Base-by-base conservation (phyloP, 129 eudicot species). In the Pittosporum tobira region DNA sequence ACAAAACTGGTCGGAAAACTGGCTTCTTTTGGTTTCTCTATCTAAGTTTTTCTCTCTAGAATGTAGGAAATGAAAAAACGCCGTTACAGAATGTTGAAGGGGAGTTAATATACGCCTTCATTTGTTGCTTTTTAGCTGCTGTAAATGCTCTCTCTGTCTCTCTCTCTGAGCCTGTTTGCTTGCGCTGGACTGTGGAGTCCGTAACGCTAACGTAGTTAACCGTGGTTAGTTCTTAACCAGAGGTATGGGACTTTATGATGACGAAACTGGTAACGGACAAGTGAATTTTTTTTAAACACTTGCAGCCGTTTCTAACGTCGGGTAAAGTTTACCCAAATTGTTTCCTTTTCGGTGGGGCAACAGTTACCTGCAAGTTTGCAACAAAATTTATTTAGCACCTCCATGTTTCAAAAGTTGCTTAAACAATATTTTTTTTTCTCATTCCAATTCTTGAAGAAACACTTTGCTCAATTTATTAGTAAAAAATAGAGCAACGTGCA, bases 51-150 rank as follows among this genome's bases (percentile, higher is more conserved):
- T 61, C 63, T 71, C 68, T 61, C 68, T 70, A 58, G 62, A 68
- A 58, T 47, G 20, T 42, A 25, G 62, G 22, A 31, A 73, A 72
- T 65, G 83, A 68, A 67, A 65, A 69, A 84, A 81, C 80, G 84
- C 75, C 80, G 82, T 62, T 73, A 69, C 68, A 69, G 71, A 51
- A 66, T 25, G 68, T 73, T 48, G 60, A 84, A 71, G 70, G 57
- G 58, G 67, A 57, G 75, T 73, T 71, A 78, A 67, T 78, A 78
- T 78, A 75, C 66, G 81, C 74, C 76, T 82, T 77, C 78, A 73
- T 81, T 70, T 66, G 66, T 70, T 73, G 61, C 59, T 46, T 51
- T 56, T 47, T 36, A 22, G 54, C 57, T 6, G 57, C 43, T 75
- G 62, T 80, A 59, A 69, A 62, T 59, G 40, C 59, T 76, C 52